Evolutionary conservation across 192 early-diverging fungal species (phyloP).

Genomic region (Dissophora globulifera): DNA sequence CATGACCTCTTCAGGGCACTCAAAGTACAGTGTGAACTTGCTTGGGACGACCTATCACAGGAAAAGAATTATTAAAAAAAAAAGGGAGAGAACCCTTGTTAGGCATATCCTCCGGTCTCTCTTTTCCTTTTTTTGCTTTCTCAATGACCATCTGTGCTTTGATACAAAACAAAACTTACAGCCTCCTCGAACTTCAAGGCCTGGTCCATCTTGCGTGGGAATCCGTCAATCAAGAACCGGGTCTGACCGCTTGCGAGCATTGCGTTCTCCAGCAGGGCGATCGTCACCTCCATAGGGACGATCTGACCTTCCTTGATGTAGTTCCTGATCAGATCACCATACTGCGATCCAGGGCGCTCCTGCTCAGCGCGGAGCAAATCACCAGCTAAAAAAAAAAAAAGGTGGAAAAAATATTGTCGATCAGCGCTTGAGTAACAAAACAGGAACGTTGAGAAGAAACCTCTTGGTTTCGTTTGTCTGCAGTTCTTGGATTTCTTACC

Average conservation of each 20-base stretch:
- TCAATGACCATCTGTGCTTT: too few species aligned
- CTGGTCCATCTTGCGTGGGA: constrained; percentile 95
- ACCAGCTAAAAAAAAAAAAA: constrained; percentile 69
- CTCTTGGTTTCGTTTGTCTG: too few species aligned
- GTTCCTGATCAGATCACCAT: constrained; percentile 91
- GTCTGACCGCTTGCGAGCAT: constrained; percentile 75
- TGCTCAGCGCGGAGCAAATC: constrained; percentile 95
- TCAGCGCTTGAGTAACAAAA: too few species aligned
- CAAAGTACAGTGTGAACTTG: constrained; percentile 89
- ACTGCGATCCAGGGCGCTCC: constrained; percentile 80
- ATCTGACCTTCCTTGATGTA: constrained; percentile 95
- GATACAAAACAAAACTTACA: too few species aligned
- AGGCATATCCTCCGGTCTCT: too few species aligned
- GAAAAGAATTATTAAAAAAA: too few species aligned
- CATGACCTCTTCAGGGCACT: constrained; percentile 95
- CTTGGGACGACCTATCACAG: constrained; percentile 67
- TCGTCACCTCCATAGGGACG: constrained; percentile 96
- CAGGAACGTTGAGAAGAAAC: too few species aligned
- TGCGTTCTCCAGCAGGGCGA: constrained; percentile 88
- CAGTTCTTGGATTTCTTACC: too few species aligned
- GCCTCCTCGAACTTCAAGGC: constrained; percentile 92
- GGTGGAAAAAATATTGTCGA: background rate
- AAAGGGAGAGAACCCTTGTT: too few species aligned
- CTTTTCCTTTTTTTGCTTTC: too few species aligned
- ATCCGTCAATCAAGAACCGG: constrained; percentile 96